Conservation (phyloP, 306 rosid species). For the Vicia faba region DNA sequence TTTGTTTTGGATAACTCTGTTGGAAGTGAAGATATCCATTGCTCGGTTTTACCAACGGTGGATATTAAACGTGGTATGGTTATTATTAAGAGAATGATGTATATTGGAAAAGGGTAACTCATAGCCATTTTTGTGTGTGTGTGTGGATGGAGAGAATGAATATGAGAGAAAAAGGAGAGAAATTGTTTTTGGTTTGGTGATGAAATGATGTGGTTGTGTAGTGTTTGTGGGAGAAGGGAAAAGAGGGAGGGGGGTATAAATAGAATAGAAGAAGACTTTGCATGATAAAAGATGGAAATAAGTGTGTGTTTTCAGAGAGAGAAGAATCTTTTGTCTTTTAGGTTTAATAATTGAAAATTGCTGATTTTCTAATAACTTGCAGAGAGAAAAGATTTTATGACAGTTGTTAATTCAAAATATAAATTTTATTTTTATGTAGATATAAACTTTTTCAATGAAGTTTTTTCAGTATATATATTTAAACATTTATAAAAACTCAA, state of each 20-base stretch:
- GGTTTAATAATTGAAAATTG: conserved; percentile 8
- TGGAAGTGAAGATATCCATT: conserved; percentile 34
- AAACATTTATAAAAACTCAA: no score
- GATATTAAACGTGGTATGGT: conserved; percentile 53
- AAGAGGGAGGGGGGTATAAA: conserved; percentile 40
- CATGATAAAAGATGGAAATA: conserved; percentile 43
- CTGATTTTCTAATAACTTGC: background rate
- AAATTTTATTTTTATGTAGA: no score
- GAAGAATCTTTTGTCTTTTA: conserved; percentile 36
- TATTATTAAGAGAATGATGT: conserved; percentile 44
- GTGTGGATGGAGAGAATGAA: conserved; percentile 6
- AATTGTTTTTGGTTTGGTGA: background rate
- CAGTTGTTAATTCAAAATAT: background rate
- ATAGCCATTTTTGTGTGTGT: conserved; percentile 43
- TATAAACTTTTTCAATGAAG: no score
- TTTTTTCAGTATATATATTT: no score
- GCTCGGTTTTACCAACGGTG: conserved; percentile 52
- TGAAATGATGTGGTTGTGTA: conserved; percentile 5
- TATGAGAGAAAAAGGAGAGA: background rate
- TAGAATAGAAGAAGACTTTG: conserved; percentile 42
- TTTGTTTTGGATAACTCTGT: background rate
- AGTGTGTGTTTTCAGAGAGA: conserved; percentile 15
- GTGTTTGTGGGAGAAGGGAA: conserved; percentile 21
- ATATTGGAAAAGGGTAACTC: conserved; percentile 40
- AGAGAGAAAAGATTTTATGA: conserved; percentile 5